These are phyloP conservation scores for Gastrodia elata DNA, from an alignment of 106 monocot species.

Conservation along the genomic window DNA sequence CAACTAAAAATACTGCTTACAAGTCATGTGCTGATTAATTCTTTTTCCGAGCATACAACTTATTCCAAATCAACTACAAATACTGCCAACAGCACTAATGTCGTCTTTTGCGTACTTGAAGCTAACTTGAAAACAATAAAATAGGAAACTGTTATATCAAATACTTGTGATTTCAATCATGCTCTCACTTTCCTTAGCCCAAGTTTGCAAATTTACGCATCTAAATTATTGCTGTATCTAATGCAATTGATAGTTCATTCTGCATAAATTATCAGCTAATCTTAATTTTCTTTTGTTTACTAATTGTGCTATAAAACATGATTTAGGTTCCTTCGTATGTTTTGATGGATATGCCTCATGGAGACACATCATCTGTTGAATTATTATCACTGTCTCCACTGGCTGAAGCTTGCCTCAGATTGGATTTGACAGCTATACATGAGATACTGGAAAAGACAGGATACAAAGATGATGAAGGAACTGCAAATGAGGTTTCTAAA, in stretches of 20 bases:
- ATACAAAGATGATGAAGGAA: conserved; percentile 97
- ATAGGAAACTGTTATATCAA: not conserved
- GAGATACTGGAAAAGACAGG: conserved; percentile 78
- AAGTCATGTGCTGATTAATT: not conserved
- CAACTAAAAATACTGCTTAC: not conserved
- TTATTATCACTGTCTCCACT: conserved; percentile 70
- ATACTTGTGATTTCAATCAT: not conserved
- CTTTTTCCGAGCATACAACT: not conserved
- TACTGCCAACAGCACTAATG: not conserved
- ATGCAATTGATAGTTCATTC: not conserved
- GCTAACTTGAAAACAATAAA: not conserved
- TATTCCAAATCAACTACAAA: not conserved
- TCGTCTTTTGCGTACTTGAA: not conserved
- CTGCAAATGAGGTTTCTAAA: conserved; percentile 72
- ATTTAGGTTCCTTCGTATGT: conserved; percentile 75
- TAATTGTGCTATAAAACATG: not conserved
- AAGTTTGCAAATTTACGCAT: not conserved
- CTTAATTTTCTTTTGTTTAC: not conserved
- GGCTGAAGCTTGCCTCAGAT: conserved; percentile 82
- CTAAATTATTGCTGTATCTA: not conserved
- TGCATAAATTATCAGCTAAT: not conserved
- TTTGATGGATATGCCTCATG: conserved; percentile 75
- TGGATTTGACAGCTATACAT: conserved; percentile 92
- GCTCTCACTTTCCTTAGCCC: not conserved
- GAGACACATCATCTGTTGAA: conserved; percentile 56